Evolutionary conservation across 441 rosid genomes (phyloP).

Genomic region (Gossypium aridum): DNA sequence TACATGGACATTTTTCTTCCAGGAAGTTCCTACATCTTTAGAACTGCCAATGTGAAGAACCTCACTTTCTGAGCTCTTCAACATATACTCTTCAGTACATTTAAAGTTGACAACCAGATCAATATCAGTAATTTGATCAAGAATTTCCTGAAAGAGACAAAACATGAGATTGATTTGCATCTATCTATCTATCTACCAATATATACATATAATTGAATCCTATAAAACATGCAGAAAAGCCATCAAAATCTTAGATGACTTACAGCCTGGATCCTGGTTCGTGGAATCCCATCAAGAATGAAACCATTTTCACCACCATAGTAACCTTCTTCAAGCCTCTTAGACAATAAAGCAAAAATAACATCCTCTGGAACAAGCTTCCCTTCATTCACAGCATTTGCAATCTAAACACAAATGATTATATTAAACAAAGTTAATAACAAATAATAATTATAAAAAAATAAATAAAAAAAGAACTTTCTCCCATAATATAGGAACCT

Average conservation of each 20-base stretch:
- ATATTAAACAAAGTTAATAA: background rate
- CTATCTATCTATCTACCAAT: too few species aligned
- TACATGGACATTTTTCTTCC: constrained; percentile 33
- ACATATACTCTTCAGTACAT: constrained; percentile 33
- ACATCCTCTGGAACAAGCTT: constrained; percentile 72
- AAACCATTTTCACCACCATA: constrained; percentile 15
- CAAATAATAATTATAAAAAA: background rate
- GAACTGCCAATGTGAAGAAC: constrained; percentile 22
- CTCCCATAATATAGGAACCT: background rate
- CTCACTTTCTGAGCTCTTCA: constrained; percentile 27
- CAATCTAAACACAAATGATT: constrained; percentile 37
- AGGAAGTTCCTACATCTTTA: constrained; percentile 17
- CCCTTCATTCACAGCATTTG: constrained; percentile 66
- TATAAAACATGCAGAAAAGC: background rate
- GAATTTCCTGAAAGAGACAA: constrained; percentile 57
- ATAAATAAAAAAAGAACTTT: background rate
- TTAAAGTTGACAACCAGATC: constrained; percentile 81
- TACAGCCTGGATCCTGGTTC: constrained; percentile 14
- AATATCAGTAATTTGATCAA: constrained; percentile 67
- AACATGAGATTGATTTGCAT: background rate
- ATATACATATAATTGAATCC: background rate
- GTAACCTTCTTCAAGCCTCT: constrained; percentile 55
- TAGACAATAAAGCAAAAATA: constrained; percentile 67
- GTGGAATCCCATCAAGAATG: constrained; percentile 20
- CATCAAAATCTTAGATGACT: background rate